These are phyloP conservation scores for Acanthamoeba lenticulata DNA, from an alignment of 208 protist species.

Conservation along the genomic window DNA sequence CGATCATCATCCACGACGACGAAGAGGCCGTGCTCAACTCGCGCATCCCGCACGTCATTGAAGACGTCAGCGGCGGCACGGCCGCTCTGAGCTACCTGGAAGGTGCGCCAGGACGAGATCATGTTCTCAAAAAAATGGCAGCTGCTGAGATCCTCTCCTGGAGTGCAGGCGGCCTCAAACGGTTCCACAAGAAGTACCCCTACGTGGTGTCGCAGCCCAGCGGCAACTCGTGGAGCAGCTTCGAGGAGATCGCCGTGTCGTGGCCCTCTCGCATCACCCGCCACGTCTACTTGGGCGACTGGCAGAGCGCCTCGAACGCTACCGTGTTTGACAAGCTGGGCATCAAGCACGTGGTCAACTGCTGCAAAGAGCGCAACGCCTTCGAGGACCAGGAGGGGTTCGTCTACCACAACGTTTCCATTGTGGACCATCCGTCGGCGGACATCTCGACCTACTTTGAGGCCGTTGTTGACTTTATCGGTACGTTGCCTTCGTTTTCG, in stretches of 20 bases:
- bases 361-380: conserved; percentile 5
- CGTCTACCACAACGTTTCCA: conserved; percentile 14
- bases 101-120: neutral
- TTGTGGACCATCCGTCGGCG: neutral
- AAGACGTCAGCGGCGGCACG: neutral
- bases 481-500: no score
- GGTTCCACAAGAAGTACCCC: conserved; percentile 1
- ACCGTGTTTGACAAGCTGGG: neutral
- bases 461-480: neutral
- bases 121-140: no score
- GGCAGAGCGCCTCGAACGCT: neutral
- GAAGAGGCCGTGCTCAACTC: neutral
- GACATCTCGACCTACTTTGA: conserved; percentile 14
- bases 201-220: neutral
- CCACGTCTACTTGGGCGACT: neutral
- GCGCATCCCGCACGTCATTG: conserved; percentile 3
- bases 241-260: neutral
- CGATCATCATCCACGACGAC: neutral
- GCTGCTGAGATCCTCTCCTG: no score
- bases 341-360: neutral
- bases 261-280: neutral
- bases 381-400: conserved; percentile 14
- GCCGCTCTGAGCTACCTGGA: neutral
- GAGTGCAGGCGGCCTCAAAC: neutral
- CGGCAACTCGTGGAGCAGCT: neutral